phyloP scores from a whole-genome alignment of 257 asterid genomes.

The Primulina tabacum region DNA sequence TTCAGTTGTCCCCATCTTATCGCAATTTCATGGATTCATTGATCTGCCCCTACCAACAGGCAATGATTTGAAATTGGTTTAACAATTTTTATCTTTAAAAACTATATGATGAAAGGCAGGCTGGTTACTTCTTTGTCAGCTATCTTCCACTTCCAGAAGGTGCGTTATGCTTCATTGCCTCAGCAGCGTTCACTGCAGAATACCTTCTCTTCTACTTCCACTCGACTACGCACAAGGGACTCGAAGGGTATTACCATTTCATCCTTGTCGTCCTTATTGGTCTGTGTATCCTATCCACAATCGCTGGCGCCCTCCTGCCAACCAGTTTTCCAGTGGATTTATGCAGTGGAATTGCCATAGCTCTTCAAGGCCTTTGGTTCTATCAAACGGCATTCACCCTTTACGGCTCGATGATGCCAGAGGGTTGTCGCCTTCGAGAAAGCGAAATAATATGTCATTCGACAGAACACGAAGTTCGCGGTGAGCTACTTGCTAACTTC shows the following conservation, averaged over 20 bases:
- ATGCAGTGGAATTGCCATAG: conserved; percentile 61
- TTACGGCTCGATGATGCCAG: conserved; percentile 93
- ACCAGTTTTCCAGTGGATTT: conserved; percentile 74
- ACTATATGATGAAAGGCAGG: background rate
- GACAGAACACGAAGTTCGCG: conserved; percentile 50
- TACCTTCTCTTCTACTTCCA: conserved; percentile 83
- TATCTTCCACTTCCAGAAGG: conserved; percentile 76
- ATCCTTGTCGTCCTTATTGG: conserved; percentile 84
- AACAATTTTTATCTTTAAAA: background rate
- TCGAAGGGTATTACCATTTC: conserved; percentile 88
- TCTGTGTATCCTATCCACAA: conserved; percentile 64
- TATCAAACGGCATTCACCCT: conserved; percentile 95
- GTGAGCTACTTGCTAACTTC: conserved; percentile 71
- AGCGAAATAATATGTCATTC: conserved; percentile 54
- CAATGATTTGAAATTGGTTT: background rate
- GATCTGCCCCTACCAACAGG: background rate
- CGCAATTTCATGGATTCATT: background rate
- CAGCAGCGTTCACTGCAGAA: conserved; percentile 89
- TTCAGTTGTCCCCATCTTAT: background rate
- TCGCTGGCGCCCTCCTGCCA: conserved; percentile 79
- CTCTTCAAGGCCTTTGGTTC: conserved; percentile 99
- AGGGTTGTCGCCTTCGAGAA: conserved; percentile 60
- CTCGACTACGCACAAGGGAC: conserved; percentile 93
- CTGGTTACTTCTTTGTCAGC: conserved; percentile 40
- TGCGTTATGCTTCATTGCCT: conserved; percentile 59